Conservation (phyloP, 148 eudicot species). For the Camellia lanceoleosa region DNA sequence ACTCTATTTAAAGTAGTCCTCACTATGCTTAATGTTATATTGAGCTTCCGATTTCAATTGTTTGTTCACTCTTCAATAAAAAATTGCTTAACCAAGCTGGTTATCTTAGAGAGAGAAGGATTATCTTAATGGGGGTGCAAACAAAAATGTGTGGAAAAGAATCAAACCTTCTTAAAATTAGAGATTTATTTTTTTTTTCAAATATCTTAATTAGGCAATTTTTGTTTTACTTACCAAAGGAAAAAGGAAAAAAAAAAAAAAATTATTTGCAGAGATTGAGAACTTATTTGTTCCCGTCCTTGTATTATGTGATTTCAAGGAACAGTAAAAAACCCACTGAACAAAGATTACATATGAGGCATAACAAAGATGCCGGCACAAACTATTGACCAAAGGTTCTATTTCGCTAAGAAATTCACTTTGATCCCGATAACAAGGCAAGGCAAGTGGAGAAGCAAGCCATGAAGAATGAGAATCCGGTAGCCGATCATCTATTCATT, state of each 20-base stretch:
- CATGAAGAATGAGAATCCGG: too few species aligned
- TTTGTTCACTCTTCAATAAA: too few species aligned
- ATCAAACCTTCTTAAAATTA: too few species aligned
- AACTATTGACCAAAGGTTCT: background rate
- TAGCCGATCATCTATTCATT: too few species aligned
- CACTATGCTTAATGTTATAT: background rate
- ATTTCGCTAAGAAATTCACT: background rate
- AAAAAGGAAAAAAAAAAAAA: too few species aligned
- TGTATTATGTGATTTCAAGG: background rate
- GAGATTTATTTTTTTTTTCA: background rate
- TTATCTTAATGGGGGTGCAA: background rate
- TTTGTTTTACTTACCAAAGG: background rate
- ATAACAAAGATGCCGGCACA: background rate
- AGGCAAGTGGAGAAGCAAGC: background rate
- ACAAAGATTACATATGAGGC: background rate
- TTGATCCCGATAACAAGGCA: background rate
- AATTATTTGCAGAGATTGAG: background rate
- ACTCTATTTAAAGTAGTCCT: background rate
- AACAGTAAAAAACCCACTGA: background rate
- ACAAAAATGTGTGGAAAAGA: too few species aligned
- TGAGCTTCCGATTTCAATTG: background rate
- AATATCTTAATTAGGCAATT: background rate
- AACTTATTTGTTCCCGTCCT: background rate
- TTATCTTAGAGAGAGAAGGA: background rate
- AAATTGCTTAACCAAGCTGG: background rate